These are phyloP conservation scores for Amphirosellinia nigrospora DNA, from an alignment of 495 filamentous ascomycete species.

Conservation along the genomic window DNA sequence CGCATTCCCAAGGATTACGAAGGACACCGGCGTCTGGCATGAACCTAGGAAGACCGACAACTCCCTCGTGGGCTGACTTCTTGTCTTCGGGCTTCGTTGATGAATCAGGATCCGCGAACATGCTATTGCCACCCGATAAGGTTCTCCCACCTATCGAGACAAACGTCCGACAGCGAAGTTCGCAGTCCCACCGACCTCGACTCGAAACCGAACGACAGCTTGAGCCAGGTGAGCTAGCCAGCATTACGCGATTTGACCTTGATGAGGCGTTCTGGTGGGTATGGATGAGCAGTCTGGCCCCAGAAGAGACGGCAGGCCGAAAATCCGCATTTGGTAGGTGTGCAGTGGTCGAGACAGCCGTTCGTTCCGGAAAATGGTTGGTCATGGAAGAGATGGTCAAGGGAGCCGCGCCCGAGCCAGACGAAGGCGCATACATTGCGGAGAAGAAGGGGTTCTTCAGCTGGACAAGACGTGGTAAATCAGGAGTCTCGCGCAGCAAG, in stretches of 20 bases:
- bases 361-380: slow-evolving; percentile 83
- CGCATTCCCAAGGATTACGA: slow-evolving; percentile 53
- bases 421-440: slow-evolving; percentile 83
- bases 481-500: slow-evolving; percentile 68
- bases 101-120: slow-evolving; percentile 62
- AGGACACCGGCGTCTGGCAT: slow-evolving; percentile 67
- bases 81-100: slow-evolving; percentile 90
- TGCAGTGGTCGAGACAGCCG: slow-evolving; percentile 86
- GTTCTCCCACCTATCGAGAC: slow-evolving; percentile 83
- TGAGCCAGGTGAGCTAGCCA: slow-evolving; percentile 92
- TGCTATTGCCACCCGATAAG: slow-evolving; percentile 90
- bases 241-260: slow-evolving; percentile 81
- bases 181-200: slow-evolving; percentile 81
- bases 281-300: slow-evolving; percentile 96
- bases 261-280: slow-evolving; percentile 99
- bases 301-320: slow-evolving; percentile 80
- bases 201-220: slow-evolving; percentile 68
- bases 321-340: slow-evolving; percentile 96
- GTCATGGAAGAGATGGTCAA: slow-evolving; percentile 96
- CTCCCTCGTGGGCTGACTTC: slow-evolving; percentile 97
- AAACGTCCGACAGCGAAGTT: slow-evolving; percentile 74
- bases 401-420: slow-evolving; percentile 85
- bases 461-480: slow-evolving; percentile 73
- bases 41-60: slow-evolving; percentile 78
- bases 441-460: slow-evolving; percentile 94